These are phyloP conservation scores for Fusarium sp. DNA, from an alignment of 2,329 filamentous ascomycete species.

Conservation along the genomic window DNA sequence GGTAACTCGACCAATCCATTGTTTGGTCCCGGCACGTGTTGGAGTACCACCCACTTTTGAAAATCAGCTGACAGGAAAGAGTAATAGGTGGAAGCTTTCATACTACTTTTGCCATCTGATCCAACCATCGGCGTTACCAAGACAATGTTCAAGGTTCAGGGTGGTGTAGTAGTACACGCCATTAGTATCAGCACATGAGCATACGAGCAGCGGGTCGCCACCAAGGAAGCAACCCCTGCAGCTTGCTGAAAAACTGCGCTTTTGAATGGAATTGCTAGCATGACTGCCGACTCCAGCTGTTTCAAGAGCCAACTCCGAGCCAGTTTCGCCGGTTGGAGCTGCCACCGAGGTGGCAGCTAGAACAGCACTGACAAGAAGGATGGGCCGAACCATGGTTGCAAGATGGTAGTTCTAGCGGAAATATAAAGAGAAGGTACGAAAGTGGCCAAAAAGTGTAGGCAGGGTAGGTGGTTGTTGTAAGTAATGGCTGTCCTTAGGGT, in stretches of 20 bases:
- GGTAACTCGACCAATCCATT: too few relatives aligned
- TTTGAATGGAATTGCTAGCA: neutral
- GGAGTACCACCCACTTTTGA: too few relatives aligned
- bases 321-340: neutral
- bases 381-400: neutral
- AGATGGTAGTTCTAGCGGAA: neutral
- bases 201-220: neutral
- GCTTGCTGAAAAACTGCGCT: neutral
- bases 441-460: neutral
- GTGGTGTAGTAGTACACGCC: neutral
- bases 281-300: neutral
- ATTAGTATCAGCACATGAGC: neutral
- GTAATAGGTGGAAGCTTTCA: too few relatives aligned
- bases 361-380: neutral
- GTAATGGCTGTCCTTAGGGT: neutral
- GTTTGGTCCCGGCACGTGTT: too few relatives aligned
- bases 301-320: neutral
- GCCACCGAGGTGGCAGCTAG: neutral
- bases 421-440: neutral
- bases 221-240: neutral
- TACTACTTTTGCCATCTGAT: neutral
- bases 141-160: neutral
- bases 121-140: neutral
- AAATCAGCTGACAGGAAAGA: too few relatives aligned
- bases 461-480: neutral